These are phyloP conservation scores for Lactuca saligna DNA, from an alignment of 129 eudicot genomes.

Conservation along the genomic window DNA sequence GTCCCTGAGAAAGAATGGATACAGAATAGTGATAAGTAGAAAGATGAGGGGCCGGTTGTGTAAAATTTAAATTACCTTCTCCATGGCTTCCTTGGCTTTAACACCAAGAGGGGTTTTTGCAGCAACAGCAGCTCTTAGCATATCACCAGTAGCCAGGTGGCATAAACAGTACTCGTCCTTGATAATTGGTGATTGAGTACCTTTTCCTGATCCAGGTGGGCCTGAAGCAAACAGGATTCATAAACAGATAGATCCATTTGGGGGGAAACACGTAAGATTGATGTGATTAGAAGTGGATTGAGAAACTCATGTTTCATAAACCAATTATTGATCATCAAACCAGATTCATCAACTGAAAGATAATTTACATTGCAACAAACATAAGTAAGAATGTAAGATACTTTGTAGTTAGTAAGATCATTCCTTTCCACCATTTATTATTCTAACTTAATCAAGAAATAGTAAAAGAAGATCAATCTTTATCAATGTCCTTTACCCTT, in stretches of 20 bases:
- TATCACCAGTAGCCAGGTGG: slow-evolving; percentile 72
- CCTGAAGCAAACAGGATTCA: slow-evolving; percentile 37
- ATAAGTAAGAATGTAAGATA: too few relatives aligned
- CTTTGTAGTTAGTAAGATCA: too few relatives aligned
- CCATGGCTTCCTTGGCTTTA: slow-evolving; percentile 78
- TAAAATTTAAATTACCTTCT: slow-evolving; percentile 43
- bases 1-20: slow-evolving; percentile 43
- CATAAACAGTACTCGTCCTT: slow-evolving; percentile 78
- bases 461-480: too few relatives aligned
- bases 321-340: too few relatives aligned
- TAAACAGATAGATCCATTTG: not conserved
- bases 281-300: too few relatives aligned
- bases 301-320: too few relatives aligned
- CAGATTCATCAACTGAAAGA: too few relatives aligned
- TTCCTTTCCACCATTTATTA: too few relatives aligned
- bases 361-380: too few relatives aligned
- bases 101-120: slow-evolving; percentile 77
- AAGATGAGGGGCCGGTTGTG: not conserved
- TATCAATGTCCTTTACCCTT: too few relatives aligned
- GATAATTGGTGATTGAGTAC: slow-evolving; percentile 22
- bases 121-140: slow-evolving; percentile 31
- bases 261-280: too few relatives aligned
- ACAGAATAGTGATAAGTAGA: not conserved
- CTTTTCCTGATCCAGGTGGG: slow-evolving; percentile 81
- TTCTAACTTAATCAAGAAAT: too few relatives aligned